Conservation (phyloP, 2,329 filamentous ascomycete species). For the Paecilomyces formosus region DNA sequence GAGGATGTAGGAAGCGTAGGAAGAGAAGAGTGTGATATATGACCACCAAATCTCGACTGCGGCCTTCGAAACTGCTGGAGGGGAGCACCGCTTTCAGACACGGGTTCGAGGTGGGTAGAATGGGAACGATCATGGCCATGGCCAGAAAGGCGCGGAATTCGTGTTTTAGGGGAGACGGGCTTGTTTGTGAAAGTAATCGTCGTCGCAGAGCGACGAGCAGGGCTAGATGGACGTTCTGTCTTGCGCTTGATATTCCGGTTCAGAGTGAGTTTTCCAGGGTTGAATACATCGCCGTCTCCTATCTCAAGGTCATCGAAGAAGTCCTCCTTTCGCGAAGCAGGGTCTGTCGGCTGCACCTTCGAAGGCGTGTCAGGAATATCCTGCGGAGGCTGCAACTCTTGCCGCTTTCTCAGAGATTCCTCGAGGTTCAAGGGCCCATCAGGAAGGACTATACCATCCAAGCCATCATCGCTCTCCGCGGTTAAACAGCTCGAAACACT, state of each 20-base stretch:
- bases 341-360: constrained; percentile 9
- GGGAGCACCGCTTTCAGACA: constrained; percentile 79
- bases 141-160: constrained; percentile 69
- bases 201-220: constrained; percentile 63
- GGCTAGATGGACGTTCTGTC: constrained; percentile 59
- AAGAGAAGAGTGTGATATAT: constrained; percentile 62
- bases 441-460: constrained; percentile 83
- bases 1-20: constrained; percentile 56
- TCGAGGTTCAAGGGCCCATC: constrained; percentile 75
- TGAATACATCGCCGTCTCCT: constrained; percentile 73
- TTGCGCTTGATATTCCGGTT: constrained; percentile 92
- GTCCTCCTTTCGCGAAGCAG: constrained; percentile 52
- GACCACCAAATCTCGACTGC: constrained; percentile 57
- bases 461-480: constrained; percentile 82
- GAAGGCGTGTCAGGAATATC: constrained; percentile 23
- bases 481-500: constrained; percentile 89
- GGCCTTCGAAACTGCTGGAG: constrained; percentile 56
- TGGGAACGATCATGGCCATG: constrained; percentile 65
- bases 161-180: constrained; percentile 50
- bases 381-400: constrained; percentile 38
- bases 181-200: constrained; percentile 90
- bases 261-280: constrained; percentile 70
- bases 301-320: constrained; percentile 83
- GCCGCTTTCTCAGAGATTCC: constrained; percentile 66
- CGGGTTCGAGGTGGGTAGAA: constrained; percentile 72